Percentiles rank a stretch among this genome's conserved stretches.
Conservation (phyloP, 1,284 basidiomycete genomes). For the Wallemia mellicola region DNA sequence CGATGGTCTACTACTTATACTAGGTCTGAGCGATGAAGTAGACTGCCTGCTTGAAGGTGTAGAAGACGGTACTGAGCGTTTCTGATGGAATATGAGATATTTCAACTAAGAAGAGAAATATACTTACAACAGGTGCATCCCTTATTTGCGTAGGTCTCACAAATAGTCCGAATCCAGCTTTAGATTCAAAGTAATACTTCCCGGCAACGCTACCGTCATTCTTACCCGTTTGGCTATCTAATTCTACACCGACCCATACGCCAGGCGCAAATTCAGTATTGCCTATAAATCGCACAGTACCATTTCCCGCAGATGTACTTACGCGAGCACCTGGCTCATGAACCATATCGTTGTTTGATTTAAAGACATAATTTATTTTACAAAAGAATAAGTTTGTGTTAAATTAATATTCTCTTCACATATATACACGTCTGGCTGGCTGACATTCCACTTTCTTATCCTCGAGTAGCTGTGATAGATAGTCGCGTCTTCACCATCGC, state of each 20-base stretch:
- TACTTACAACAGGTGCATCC: conserved; percentile 17
- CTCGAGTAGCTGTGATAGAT: not conserved
- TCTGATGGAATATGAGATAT: conserved; percentile 3
- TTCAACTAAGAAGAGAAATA: not conserved
- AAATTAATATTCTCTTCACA: not conserved
- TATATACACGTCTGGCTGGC: not conserved
- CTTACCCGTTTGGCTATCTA: conserved; percentile 53
- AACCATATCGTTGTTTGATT: not conserved
- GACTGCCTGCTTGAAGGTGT: not conserved
- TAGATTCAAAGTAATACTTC: conserved; percentile 54
- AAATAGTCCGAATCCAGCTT: conserved; percentile 54
- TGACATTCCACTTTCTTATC: not conserved
- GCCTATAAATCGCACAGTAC: conserved; percentile 62
- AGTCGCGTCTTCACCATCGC: not conserved
- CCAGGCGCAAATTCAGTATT: conserved; percentile 53
- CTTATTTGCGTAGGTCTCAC: conserved; percentile 66
- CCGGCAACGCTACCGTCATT: conserved; percentile 79
- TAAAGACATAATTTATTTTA: not conserved
- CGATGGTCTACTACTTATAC: not conserved
- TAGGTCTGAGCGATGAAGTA: not conserved
- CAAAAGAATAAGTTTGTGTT: not conserved
- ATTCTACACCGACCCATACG: conserved; percentile 81
- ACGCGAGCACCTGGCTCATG: conserved; percentile 27
- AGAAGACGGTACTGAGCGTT: not conserved
- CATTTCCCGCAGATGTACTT: conserved; percentile 42